Evolutionary conservation across 495 filamentous ascomycete species (phyloP).

Genomic region (Xylaria grammica): DNA sequence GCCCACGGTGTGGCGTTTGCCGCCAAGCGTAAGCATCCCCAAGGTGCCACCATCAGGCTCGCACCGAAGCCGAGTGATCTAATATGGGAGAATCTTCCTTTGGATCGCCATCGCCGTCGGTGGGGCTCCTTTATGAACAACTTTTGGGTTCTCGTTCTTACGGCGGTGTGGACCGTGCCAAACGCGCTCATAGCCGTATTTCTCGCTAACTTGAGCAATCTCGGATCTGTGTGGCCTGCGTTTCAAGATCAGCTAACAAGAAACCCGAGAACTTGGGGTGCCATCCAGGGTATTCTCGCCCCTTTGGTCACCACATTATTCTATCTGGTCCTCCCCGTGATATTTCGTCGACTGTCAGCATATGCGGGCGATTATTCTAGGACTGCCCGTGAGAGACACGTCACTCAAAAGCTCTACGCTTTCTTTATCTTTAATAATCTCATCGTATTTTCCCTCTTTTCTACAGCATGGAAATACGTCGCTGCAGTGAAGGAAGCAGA

Average conservation of each 20-base stretch:
- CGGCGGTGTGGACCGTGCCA: slow-evolving; percentile 73
- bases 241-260: slow-evolving; percentile 63
- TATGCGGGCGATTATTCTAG: slow-evolving; percentile 74
- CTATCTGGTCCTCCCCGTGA: slow-evolving; percentile 75
- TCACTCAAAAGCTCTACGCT: slow-evolving; percentile 75
- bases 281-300: slow-evolving; percentile 80
- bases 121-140: slow-evolving; percentile 71
- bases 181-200: slow-evolving; percentile 85
- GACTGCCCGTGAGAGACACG: slow-evolving; percentile 77
- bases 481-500: slow-evolving; percentile 58
- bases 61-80: slow-evolving; percentile 79
- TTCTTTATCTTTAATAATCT: slow-evolving; percentile 91
- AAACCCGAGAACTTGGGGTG: slow-evolving; percentile 68
- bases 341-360: slow-evolving; percentile 73
- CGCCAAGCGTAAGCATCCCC: slow-evolving; percentile 68
- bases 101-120: slow-evolving; percentile 61
- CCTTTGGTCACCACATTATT: slow-evolving; percentile 80
- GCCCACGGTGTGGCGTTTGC: slow-evolving; percentile 78
- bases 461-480: slow-evolving; percentile 67
- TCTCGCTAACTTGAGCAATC: slow-evolving; percentile 70
- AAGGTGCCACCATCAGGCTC: slow-evolving; percentile 69
- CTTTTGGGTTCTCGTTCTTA: slow-evolving; percentile 72
- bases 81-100: slow-evolving; percentile 79
- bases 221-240: slow-evolving; percentile 70
- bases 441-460: slow-evolving; percentile 81